Conservation (phyloP, 176 grass and related monocot genomes). For the Olyra latifolia region DNA sequence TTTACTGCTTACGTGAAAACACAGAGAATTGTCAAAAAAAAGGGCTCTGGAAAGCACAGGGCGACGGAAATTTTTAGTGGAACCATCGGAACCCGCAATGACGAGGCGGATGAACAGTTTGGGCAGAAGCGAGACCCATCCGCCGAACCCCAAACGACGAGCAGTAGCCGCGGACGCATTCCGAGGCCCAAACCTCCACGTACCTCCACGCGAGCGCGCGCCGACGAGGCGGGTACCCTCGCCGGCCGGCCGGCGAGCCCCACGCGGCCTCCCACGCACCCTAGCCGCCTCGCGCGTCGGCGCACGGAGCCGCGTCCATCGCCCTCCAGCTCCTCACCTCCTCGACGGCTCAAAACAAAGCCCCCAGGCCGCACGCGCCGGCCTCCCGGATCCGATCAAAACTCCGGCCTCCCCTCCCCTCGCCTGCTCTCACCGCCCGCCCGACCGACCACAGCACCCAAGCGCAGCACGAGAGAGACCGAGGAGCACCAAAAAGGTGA, state of each 20-base stretch:
- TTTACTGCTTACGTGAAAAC: background rate
- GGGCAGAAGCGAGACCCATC: background rate
- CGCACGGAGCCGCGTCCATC: constrained; percentile 60
- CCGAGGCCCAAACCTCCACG: background rate
- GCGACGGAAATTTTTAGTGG: background rate
- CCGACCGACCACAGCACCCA: background rate
- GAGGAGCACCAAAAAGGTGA: constrained; percentile 53
- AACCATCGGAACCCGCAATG: constrained; percentile 5
- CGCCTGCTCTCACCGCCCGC: background rate
- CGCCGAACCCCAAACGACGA: background rate
- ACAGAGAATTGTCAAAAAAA: too few species aligned
- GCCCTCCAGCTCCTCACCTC: background rate
- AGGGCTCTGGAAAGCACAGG: too few species aligned
- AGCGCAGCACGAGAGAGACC: constrained; percentile 7
- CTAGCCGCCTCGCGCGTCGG: background rate
- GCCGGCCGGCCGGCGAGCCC: constrained; percentile 26
- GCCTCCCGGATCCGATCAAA: constrained; percentile 18
- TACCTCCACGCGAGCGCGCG: constrained; percentile 9
- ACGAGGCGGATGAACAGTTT: constrained; percentile 10
- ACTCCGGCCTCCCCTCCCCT: background rate
- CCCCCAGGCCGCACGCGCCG: background rate
- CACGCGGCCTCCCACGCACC: constrained; percentile 23
- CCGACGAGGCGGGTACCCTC: background rate
- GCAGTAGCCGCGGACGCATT: background rate
- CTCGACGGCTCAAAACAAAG: background rate